These are phyloP conservation scores for Stemphylium lycopersici DNA, from an alignment of 2,329 filamentous ascomycete genomes.

Conservation along the genomic window DNA sequence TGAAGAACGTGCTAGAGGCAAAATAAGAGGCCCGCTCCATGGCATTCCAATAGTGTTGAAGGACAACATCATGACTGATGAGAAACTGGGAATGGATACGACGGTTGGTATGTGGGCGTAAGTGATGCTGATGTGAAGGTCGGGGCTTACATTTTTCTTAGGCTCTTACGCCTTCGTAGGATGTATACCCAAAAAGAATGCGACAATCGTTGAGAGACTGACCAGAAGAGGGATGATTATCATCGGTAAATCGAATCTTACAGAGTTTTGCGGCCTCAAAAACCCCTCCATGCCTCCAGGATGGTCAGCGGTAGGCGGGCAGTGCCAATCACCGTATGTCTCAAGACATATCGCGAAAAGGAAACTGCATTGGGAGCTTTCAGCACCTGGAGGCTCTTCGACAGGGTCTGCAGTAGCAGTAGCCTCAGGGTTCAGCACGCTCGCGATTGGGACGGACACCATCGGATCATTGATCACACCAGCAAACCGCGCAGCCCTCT, in stretches of 20 bases:
- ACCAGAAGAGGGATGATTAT: conserved; percentile 50
- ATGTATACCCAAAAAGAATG: conserved; percentile 46
- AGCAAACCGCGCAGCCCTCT: conserved; percentile 48
- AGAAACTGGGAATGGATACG: conserved; percentile 49
- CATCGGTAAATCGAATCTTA: conserved; percentile 52
- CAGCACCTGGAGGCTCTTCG: conserved; percentile 45
- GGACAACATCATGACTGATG: conserved; percentile 51
- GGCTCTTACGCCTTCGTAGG: conserved; percentile 48
- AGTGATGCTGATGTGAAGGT: background rate
- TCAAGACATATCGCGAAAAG: conserved; percentile 47
- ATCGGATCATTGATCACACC: conserved; percentile 50
- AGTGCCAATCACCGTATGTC: conserved; percentile 49
- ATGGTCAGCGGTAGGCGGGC: conserved; percentile 50
- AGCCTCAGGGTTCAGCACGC: conserved; percentile 50
- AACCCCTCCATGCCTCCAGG: conserved; percentile 47
- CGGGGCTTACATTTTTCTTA: conserved; percentile 13
- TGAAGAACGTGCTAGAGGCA: conserved; percentile 46
- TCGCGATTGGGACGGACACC: conserved; percentile 50
- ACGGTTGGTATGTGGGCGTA: conserved; percentile 43
- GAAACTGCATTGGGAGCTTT: conserved; percentile 46
- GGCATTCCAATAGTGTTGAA: conserved; percentile 53
- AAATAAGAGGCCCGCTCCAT: conserved; percentile 48
- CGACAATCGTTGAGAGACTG: conserved; percentile 48
- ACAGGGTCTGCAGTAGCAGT: conserved; percentile 50
- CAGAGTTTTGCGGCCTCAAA: conserved; percentile 48